Base-by-base conservation (phyloP, 2,329 filamentous ascomycete genomes). In the Cryphonectria carpinicola region DNA sequence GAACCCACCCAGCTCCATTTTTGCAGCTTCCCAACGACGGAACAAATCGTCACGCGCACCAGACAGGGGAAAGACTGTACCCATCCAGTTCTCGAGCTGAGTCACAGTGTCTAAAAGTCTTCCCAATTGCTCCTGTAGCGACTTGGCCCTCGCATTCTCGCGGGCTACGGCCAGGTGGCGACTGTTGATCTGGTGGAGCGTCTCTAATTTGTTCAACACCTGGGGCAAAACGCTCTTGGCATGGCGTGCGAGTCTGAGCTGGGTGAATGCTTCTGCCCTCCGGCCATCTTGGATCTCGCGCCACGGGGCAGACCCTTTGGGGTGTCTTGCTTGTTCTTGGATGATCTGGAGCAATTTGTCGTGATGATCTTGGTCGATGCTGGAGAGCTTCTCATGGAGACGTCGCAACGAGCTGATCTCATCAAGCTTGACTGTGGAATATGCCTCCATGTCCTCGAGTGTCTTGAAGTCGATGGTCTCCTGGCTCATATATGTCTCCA, bases 181-280 rank as follows among this genome's bases (percentile, higher is more conserved):
- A 11, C 6, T 22, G 28, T 35, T 22, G 4, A 4, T 10, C 8
- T 39, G 1, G 56, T 37, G 10, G 56, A 28, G 52, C 5, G 25
- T 56, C 32, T n/a, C 32, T n/a, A 32, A 10, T 2, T 19, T 22
- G 14, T n/a, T 17, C 19, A 61, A 37, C 7, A 8, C 56, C 7
- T 61, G 37, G 17, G 56, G 56, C 28, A 61, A 13, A 1, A 61
- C 56, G 32, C 3, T 37, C 56, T 61, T 37, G 17, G 56, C 32
- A 35, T 61, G 56, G 10, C 56, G 56, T n/a, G 52, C 52, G 52
- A 56, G 52, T 56, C 17, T 28, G 25, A 56, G 52, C n/a, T 56
- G 52, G 13, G 25, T 56, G 52, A 56, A 14, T 56, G 52, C 52
- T 17, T 32, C 25, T 11, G 52, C 25, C 7, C 25, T 28, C 25